Evolutionary conservation across 129 eudicot genomes (phyloP), one percentile per base, ranked within the genome.

Genomic region (Apium graveolens): DNA sequence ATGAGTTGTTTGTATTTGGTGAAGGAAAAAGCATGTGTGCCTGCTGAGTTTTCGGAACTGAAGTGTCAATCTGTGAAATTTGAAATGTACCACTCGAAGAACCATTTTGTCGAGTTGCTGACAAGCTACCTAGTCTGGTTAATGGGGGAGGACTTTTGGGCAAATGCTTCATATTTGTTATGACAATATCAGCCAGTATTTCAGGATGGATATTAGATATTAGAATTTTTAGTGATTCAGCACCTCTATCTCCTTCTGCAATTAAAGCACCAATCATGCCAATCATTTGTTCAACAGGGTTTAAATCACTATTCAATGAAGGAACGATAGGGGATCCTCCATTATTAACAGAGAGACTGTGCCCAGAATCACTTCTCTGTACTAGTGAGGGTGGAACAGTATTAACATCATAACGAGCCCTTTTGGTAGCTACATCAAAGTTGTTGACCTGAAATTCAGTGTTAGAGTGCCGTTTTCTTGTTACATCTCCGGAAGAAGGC

Each of bases 171-270:
- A 96, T 92, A 84, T 92, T 96, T 13, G 93, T 90, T 38, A 96
- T 90, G 81, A 96, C 99, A 66, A 96, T 96, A 83, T 96, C 99
- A 71, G 99, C 97, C 75, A 96, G 85, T 44, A 96, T 76, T 84
- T 96, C 99, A 38, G 99, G 97, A 83, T 90, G 97, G 42, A 96
- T 89, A 32, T 87, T 87, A 72, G 97, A 90, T 79, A 96, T 84
- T 32, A 96, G 85, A 81, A 96, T 81, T 76, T 96, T 96, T 62
- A 96, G 91, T 75, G 99, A 92, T 76, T 96, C 91, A n/a, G 91
- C 97, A 39, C 97, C 99, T 79, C 97, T 83, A 76, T 96, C 99
- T 71, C 99, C 99, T 90, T 90, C 97, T 17, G 97, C 97, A 7
- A 96, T 82, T 62, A 96, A 90, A 73, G 97, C 97, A 77, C 90